Evolutionary conservation across 345 rosid genomes (phyloP), one percentile per base, ranked within the genome.

Genomic region (Sapria himalayana): DNA sequence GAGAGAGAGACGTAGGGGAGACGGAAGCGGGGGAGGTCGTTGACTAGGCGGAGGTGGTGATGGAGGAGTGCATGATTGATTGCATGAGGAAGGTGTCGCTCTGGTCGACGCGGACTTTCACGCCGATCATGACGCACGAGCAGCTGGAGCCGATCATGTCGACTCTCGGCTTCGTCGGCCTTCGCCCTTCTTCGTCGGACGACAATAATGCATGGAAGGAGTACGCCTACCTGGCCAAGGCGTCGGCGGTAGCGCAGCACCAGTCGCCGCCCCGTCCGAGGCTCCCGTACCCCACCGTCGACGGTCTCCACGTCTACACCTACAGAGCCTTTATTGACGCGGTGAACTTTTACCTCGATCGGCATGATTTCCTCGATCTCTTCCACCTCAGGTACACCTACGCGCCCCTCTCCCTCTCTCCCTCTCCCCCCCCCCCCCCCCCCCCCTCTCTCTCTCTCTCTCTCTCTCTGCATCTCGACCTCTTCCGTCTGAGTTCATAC

Each of bases 381-480:
- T 65, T 74, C 49, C 78, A 74, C 25, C 45, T 74, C 19, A 56
- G 75, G 78, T 61, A 38, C 29, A n/a, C n/a, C n/a, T n/a, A n/a
- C n/a, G n/a, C n/a, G n/a, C n/a, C n/a, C n/a, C n/a, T n/a, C n/a
- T n/a, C n/a, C n/a, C n/a, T n/a, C n/a, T n/a, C n/a, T n/a, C n/a
- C n/a, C n/a, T n/a, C n/a, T n/a, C n/a, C n/a, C n/a, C n/a, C n/a
- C n/a, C n/a, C n/a, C n/a, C n/a, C n/a, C n/a, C n/a, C n/a, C n/a
- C n/a, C n/a, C n/a, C n/a, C n/a, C n/a, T n/a, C n/a, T n/a, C n/a
- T n/a, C n/a, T n/a, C n/a, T n/a, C n/a, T n/a, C n/a, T n/a, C n/a
- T n/a, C n/a, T n/a, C n/a, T n/a, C n/a, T n/a, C n/a, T n/a, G n/a
- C n/a, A n/a, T n/a, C n/a, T n/a, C n/a, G n/a, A n/a, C n/a, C n/a